Base-by-base conservation (phyloP, 257 asterid genomes). In the Cruciata laevipes region DNA sequence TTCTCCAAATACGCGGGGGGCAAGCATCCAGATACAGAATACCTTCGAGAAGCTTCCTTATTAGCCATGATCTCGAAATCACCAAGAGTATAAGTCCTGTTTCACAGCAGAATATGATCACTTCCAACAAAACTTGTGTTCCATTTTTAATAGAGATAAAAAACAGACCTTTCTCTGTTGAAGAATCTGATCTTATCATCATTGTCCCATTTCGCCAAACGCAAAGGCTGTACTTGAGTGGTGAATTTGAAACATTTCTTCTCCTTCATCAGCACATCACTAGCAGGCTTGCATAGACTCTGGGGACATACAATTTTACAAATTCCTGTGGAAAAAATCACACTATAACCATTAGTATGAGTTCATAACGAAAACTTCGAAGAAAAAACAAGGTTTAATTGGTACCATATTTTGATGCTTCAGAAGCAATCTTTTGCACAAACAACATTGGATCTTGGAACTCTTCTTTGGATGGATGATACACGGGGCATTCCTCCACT, bases 341-440 rank as follows among this genome's bases (percentile, higher is more conserved):
- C 35, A 51, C 5, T 6, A 18, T 27, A 27, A 2, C 18, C 2
- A 16, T 18, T 20, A 6, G 17, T 27, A 27, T 27, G 30, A 27
- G 2, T 27, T 27, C 30, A 1, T 27, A 27, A 27, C 30, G 30
- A 27, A 27, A 27, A 27, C 30, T 1, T 27, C 2, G 30, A 27
- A 27, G 30, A 27, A 27, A 27, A 27, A 27, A 2, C 30, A 27
- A 27, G 30, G 30, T 1, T 49, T 44, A 44, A 2, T 47, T 51
- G 23, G 30, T 79, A 82, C 87, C 87, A 37, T 40, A 82, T 76
- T 74, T 76, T 63, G 87, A 82, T 37, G 84, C 87, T 73, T 82
- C 84, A 3, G 77, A 73, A 49, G 81, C 68, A 24, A 82, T 77
- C 65, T 67, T 82, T 31, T 69, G 75, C 35, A 82, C 60, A 77